Percentiles rank a stretch among this genome's conserved stretches.
phyloP scores from a whole-genome alignment of 2,329 filamentous ascomycete species.

The Blastomyces percursus region DNA sequence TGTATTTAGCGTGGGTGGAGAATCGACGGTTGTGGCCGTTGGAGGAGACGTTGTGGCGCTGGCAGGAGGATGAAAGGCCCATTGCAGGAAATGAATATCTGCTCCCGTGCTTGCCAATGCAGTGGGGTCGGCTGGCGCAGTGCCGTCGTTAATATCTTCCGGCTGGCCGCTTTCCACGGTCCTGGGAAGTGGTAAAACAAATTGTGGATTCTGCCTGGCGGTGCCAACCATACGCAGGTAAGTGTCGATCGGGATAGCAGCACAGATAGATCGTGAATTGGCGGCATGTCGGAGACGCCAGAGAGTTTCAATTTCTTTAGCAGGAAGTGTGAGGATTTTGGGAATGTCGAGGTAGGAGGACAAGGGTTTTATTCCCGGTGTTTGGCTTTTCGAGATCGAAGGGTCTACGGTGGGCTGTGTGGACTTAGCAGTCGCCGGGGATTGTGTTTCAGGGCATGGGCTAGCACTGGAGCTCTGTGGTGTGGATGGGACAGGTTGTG shows the following conservation, averaged over 20 bases:
- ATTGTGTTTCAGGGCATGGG: constrained; percentile 16
- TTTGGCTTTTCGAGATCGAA: constrained; percentile 27
- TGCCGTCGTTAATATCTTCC: constrained; percentile 18
- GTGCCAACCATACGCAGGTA: constrained; percentile 61
- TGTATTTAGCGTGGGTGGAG: constrained; percentile 36
- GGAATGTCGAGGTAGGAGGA: constrained; percentile 64
- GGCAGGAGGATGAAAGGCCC: constrained; percentile 68
- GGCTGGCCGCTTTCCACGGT: constrained; percentile 16
- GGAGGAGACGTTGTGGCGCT: constrained; percentile 26
- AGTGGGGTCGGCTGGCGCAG: constrained; percentile 15
- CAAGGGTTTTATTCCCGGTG: constrained; percentile 51
- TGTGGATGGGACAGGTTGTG: constrained; percentile 13
- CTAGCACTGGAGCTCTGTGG: constrained; percentile 7
- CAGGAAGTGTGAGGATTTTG: constrained; percentile 61
- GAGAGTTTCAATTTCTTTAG: constrained; percentile 71
- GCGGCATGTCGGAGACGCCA: constrained; percentile 82
- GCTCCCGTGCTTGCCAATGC: constrained; percentile 37
- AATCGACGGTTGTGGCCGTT: constrained; percentile 16
- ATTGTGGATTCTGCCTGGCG: constrained; percentile 69
- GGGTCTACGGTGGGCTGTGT: constrained; percentile 7
- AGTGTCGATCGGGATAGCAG: constrained; percentile 61
- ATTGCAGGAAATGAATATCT: constrained; percentile 94
- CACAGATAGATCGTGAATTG: constrained; percentile 67
- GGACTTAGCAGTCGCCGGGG: constrained; percentile 27
- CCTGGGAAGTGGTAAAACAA: constrained; percentile 72